Evolutionary conservation across 2,329 filamentous ascomycete species (phyloP).

Genomic region (Trichoderma arundinaceum): DNA sequence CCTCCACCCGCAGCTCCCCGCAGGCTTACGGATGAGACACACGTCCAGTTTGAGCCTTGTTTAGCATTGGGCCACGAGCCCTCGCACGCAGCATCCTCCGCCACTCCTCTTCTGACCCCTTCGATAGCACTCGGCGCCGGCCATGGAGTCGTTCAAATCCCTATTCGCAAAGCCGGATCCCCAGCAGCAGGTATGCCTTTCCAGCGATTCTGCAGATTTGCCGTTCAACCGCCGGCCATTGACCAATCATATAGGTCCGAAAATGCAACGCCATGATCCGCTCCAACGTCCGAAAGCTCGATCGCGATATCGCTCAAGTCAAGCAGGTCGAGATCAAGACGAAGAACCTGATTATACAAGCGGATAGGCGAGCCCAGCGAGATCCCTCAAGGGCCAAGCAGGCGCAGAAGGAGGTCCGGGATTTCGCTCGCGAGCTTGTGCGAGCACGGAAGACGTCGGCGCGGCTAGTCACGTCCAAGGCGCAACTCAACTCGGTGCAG

Average conservation of each 20-base stretch:
- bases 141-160: constrained; percentile 85
- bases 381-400: constrained; percentile 80
- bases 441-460: constrained; percentile 76
- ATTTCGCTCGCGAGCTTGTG: constrained; percentile 87
- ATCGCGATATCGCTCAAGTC: constrained; percentile 84
- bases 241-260: constrained; percentile 69
- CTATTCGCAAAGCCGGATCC: constrained; percentile 94
- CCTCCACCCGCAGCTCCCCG: not conserved
- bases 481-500: constrained; percentile 88
- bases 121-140: constrained; percentile 34
- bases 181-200: constrained; percentile 76
- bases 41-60: not conserved
- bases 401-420: constrained; percentile 80
- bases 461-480: constrained; percentile 83
- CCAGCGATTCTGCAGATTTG: not conserved
- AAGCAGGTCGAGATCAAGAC: constrained; percentile 83
- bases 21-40: constrained; percentile 15
- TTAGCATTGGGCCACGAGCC: constrained; percentile 16
- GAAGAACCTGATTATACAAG: constrained; percentile 80
- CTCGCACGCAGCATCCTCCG: constrained; percentile 6
- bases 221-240: not conserved
- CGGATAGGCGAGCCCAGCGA: constrained; percentile 79
- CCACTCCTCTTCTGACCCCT: not conserved
- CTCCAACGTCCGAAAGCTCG: constrained; percentile 88
- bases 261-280: constrained; percentile 95